Base-by-base conservation (phyloP, 1,284 basidiomycete species). In the Ganoderma resinaceum region DNA sequence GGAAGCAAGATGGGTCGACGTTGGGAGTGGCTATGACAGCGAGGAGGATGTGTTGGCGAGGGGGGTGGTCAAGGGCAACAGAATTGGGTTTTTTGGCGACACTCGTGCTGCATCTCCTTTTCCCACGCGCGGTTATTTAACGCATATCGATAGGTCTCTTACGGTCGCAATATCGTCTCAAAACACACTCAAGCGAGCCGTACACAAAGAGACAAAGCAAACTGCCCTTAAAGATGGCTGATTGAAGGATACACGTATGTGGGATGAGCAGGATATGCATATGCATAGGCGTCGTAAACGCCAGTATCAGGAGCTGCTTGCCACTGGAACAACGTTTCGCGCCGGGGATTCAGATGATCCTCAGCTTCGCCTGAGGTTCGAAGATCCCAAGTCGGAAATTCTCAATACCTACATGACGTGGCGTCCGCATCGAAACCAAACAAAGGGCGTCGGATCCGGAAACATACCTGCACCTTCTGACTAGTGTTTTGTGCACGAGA, bases 81-180 rank as follows among this genome's bases (percentile, higher is more conserved):
- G 35, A 31, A 65, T 37, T 68, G 58, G 66, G 61, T 63, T 63
- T 68, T 68, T 68, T 68, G 52, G 67, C 67, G 67, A 68, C 67
- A 42, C 67, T 62, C 49, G 63, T 60, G 63, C 46, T 33, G 67
- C 67, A 65, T 65, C 60, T 42, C 12, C 9, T 14, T 68, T 68
- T 68, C 67, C 62, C 67, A 68, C 67, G 67, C 2, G 38, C 37
- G 33, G 20, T 43, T 68, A 68, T 68, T 68, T 65, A 68, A 62
- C 26, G 38, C 40, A 62, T 61, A 59, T 57, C 43, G 53, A 63
- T 66, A 62, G 31, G 29, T 55, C 37, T 38, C 65, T 61, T 66
- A 61, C 42, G 31, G 12, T 31, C 1, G 2, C 23, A 26, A 49
- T 58, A 12, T 35, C 3, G 23, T 11, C 3, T 33, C 53, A 35